Base-by-base conservation (phyloP, 1,284 basidiomycete species). In the Austroboletus novae-zelandiae region DNA sequence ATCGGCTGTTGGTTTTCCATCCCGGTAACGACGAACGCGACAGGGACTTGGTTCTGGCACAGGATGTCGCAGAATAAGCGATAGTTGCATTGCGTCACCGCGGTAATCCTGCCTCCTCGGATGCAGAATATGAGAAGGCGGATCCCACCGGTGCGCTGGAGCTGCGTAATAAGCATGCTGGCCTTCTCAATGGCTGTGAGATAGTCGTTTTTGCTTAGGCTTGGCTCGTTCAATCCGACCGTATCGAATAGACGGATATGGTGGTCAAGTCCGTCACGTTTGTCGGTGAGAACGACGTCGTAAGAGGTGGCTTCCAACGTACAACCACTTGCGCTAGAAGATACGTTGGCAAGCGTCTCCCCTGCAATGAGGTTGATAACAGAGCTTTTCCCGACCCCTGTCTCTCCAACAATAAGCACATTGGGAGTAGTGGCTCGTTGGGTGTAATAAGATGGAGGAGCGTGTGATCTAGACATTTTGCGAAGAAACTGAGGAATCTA, bases 111-210 rank as follows among this genome's bases (percentile, higher is more conserved):
- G 20, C 64, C 57, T 5, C 56, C 64, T 14, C 57, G 59, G n/a
- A 68, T 49, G 41, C 64, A 64, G 23, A 64, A 65, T 13, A 65
- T 9, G 8, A 68, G 43, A 9, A 65, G 59, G 14, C 53, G 48
- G 36, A 68, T 53, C 9, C 66, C 65, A 9, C 62, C 62, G 5
- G 51, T 50, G 29, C 45, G 43, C 3, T 57, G 43, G 30, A 74
- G 65, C 20, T 53, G 47, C n/a, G 27, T 44, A 36, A 62, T 65
- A 13, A 66, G 47, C n/a, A 39, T 7, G 32, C 60, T 50, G 13
- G 60, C 55, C 39, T 61, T 63, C 29, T 50, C 54, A 43, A 63
- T 44, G 23, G 60, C 58, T 10, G 47, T 37, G 30, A 63, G 27
- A 45, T 61, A 59, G 37, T 43, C 40, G 23, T 27, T 56, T 25